phyloP scores from a whole-genome alignment of 495 filamentous ascomycete species.

The Penicilliopsis zonata region DNA sequence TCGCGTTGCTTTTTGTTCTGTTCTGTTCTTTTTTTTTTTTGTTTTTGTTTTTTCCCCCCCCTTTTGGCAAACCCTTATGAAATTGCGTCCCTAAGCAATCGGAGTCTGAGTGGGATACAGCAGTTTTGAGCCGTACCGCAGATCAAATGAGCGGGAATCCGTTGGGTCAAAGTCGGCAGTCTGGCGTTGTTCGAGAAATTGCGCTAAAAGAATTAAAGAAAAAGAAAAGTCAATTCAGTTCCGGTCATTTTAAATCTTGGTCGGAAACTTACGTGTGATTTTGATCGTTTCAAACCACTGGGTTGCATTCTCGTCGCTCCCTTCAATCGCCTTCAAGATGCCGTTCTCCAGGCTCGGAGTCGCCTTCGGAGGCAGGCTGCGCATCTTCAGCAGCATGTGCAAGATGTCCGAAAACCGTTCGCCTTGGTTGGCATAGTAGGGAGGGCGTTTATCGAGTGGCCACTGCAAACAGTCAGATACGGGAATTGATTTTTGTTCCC shows the following conservation, averaged over 20 bases:
- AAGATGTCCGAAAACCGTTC: constrained; percentile 60
- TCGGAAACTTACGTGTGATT: constrained; percentile 42
- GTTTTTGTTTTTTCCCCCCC: constrained; percentile 6
- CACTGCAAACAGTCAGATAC: constrained; percentile 27
- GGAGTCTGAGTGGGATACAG: constrained; percentile 27
- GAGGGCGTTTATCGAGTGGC: constrained; percentile 60
- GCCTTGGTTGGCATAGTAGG: constrained; percentile 55
- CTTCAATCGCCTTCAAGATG: constrained; percentile 39
- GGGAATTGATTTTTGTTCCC: background rate
- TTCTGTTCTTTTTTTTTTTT: constrained; percentile 11
- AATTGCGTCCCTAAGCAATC: too few relatives aligned
- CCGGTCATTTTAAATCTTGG: background rate
- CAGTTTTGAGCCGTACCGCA: constrained; percentile 51
- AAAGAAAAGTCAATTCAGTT: constrained; percentile 2
- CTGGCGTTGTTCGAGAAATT: constrained; percentile 34
- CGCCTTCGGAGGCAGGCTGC: constrained; percentile 55
- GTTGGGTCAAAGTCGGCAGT: constrained; percentile 44
- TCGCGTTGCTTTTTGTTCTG: background rate
- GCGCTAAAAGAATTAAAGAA: constrained; percentile 10
- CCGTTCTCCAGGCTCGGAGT: constrained; percentile 37
- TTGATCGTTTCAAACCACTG: constrained; percentile 52
- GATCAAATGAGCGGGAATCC: constrained; percentile 55
- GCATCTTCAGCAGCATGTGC: constrained; percentile 62
- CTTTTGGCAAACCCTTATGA: too few relatives aligned
- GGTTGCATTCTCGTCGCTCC: constrained; percentile 36